Percentiles rank a stretch among this genome's conserved stretches.
These are phyloP conservation scores for Madurella fahalii DNA, from an alignment of 2,329 filamentous ascomycete species.

Conservation along the genomic window DNA sequence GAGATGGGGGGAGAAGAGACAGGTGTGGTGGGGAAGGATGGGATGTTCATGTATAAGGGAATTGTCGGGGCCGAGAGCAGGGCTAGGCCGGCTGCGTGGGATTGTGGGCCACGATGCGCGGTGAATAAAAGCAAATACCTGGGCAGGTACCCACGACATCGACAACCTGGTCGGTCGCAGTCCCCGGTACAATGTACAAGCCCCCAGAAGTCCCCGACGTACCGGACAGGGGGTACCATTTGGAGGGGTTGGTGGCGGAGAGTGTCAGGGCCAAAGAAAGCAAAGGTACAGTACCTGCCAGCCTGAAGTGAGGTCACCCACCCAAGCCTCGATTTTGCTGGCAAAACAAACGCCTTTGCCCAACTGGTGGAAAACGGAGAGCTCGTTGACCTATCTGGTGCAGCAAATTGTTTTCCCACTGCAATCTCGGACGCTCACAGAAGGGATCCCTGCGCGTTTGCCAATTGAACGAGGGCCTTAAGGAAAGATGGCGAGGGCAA, in stretches of 20 bases:
- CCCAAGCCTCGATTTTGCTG: neutral
- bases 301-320: neutral
- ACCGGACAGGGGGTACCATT: conserved; percentile 23
- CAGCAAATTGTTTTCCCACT: too few relatives aligned
- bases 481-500: too few relatives aligned
- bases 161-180: conserved; percentile 18
- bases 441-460: too few relatives aligned
- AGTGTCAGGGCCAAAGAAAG: conserved; percentile 10
- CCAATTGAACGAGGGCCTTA: too few relatives aligned
- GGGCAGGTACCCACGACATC: conserved; percentile 23
- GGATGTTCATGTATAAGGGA: conserved; percentile 27
- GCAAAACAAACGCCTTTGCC: too few relatives aligned
- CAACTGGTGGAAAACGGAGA: too few relatives aligned
- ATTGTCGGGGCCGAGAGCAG: conserved; percentile 19
- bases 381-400: too few relatives aligned
- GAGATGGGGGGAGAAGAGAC: conserved; percentile 17
- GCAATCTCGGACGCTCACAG: too few relatives aligned
- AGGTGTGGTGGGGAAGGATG: conserved; percentile 26
- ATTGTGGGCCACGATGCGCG: conserved; percentile 20
- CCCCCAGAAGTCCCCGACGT: conserved; percentile 21
- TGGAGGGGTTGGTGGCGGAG: conserved; percentile 14
- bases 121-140: conserved; percentile 26
- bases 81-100: conserved; percentile 21
- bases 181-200: conserved; percentile 27
- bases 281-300: conserved; percentile 13